Evolutionary conservation across 2,329 filamentous ascomycete species (phyloP).

Genomic region (Emmonsiellopsis sp.): DNA sequence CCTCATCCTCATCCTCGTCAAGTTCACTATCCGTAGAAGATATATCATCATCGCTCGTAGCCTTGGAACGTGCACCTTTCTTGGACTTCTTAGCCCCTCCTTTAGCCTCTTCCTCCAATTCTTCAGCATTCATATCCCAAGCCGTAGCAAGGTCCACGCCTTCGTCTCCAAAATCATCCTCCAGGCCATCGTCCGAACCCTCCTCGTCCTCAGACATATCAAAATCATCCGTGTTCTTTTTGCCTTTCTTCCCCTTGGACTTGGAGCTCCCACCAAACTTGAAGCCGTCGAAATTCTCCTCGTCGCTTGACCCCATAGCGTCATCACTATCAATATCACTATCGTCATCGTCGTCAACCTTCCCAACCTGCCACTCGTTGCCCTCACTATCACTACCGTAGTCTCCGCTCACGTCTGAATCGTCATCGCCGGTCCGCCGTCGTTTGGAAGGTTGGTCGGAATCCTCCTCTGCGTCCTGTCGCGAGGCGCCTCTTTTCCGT

Average conservation of each 20-base stretch:
- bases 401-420: conserved; percentile 49
- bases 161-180: conserved; percentile 56
- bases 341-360: conserved; percentile 58
- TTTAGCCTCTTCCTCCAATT: conserved; percentile 37
- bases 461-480: conserved; percentile 29
- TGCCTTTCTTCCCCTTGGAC: conserved; percentile 25
- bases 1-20: conserved; percentile 35
- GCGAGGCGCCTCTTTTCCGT: conserved; percentile 30
- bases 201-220: conserved; percentile 36
- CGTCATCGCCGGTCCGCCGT: conserved; percentile 24
- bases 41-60: conserved; percentile 26
- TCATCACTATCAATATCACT: conserved; percentile 66
- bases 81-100: conserved; percentile 24
- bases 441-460: conserved; percentile 32
- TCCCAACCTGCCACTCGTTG: conserved; percentile 73
- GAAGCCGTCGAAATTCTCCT: conserved; percentile 74
- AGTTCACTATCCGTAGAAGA: conserved; percentile 37
- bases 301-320: conserved; percentile 80
- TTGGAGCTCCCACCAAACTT: conserved; percentile 54
- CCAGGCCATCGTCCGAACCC: conserved; percentile 40
- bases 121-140: conserved; percentile 47
- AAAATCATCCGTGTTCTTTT: conserved; percentile 33
- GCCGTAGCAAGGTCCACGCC: conserved; percentile 55
- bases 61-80: conserved; percentile 16
- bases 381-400: conserved; percentile 78